A percentile compares a stretch with the other conserved stretches of the same genome.
Evolutionary conservation across 257 asterid genomes (phyloP).

Genomic region (Petunia secreta): DNA sequence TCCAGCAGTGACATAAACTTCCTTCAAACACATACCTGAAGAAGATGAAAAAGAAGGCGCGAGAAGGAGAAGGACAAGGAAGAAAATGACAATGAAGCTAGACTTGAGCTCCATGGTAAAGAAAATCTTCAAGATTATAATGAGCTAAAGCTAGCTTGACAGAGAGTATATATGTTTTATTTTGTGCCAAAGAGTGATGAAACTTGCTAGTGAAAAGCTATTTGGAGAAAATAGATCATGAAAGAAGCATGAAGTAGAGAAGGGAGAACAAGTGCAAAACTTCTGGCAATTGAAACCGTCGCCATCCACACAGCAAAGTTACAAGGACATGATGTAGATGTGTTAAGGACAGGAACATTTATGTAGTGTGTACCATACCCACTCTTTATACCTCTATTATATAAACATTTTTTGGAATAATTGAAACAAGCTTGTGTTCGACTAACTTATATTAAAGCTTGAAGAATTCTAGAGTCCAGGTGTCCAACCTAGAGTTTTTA

Average conservation of each 20-base stretch:
- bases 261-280: conserved; percentile 28
- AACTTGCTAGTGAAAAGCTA: background rate
- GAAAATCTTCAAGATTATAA: conserved; percentile 2
- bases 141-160: no score
- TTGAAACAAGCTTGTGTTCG: background rate
- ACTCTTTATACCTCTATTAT: background rate
- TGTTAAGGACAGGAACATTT: conserved; percentile 54
- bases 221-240: conserved; percentile 10
- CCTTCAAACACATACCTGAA: conserved; percentile 34
- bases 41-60: conserved; percentile 32
- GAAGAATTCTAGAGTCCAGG: background rate
- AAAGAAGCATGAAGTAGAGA: conserved; percentile 24
- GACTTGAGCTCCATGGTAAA: conserved; percentile 38
- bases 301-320: conserved; percentile 61
- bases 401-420: background rate
- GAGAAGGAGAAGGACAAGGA: conserved; percentile 43
- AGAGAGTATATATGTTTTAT: background rate
- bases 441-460: background rate
- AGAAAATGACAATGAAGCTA: conserved; percentile 19
- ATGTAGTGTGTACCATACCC: conserved; percentile 32
- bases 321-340: conserved; percentile 55
- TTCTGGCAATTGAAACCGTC: conserved; percentile 48
- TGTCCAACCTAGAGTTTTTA: background rate
- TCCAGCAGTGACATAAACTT: no score
- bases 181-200: background rate